Base-by-base conservation (phyloP, 306 rosid species). In the Hippophae tibetana region DNA sequence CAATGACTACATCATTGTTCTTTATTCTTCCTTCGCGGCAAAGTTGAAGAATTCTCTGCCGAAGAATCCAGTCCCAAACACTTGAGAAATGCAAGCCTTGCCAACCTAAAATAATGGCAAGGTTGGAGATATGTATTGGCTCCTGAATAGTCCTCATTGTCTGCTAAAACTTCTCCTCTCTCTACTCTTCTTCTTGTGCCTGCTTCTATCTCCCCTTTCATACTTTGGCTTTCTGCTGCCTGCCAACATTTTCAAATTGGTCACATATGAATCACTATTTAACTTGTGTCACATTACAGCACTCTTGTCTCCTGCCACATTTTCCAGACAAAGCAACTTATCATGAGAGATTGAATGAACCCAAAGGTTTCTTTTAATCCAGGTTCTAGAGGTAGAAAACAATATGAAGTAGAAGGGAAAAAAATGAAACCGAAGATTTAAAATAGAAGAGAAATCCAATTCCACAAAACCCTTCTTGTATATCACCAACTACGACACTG, bases 41-140 rank as follows among this genome's bases (percentile, higher is more conserved):
- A 64, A 66, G 75, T 56, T 44, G 38, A 31, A 31, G 90, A 62
- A 54, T 6, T 14, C 40, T 83, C 95, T 43, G 72, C 59, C 18
- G 72, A 26, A 47, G 79, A 66, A 67, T 87, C 95, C 40, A 90
- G 61, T 7, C 98, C 98, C 13, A 90, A 48, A 73, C 98, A 90
- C 64, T 79, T 90, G 62, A 90, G 94, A 73, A 87, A 85, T 31
- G 95, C 95, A 10, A 76, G 54, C 42, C 74, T 83, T 9, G 87
- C 98, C 13, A 81, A 66, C 62, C 76, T 84, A 54, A 87, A 74
- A 78, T 74, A 85, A 62, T 77, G 51, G 69, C 96, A 85, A 49
- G 86, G 96, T 60, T 87, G 89, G 51, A 65, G 50, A 72, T 59
- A 57, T 50, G 65, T 2, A 45, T 57, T 48, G 78, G 57, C 6